Evolutionary conservation across 116 monocot genomes (phyloP), one percentile per base, ranked within the genome.

Genomic region (Dioscorea cayenensis): DNA sequence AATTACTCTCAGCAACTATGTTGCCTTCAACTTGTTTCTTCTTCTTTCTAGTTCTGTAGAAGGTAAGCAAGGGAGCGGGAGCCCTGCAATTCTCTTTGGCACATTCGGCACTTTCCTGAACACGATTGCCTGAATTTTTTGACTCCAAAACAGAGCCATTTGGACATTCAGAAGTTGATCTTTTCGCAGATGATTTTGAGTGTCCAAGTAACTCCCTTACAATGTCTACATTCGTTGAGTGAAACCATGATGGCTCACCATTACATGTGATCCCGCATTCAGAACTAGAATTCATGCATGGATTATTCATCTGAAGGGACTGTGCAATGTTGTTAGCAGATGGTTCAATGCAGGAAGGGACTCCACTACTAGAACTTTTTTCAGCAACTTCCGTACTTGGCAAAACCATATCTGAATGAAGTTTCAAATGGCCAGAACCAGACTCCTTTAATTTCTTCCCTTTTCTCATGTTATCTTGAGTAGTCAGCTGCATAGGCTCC

Each of bases 21-120:
- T 69, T 76, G 37, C 18, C 49, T 28, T 25, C 14, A 73, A 63
- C 70, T 28, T 35, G 37, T 27, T 79, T 79, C 64, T 36, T 77
- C 79, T 82, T 86, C 18, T 79, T 86, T 77, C 86, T 82, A 59
- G 79, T 86, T 77, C 86, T 82, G 49, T n/a, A 43, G 74, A 86
- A 86, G 8, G 82, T 86, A 68, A 81, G 71, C 43, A 81, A 66
- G 35, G 76, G 76, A 20, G 35, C n/a, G 5, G 37, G 36, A 18
- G 21, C 32, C 2, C 32, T 32, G 32, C 4, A 60, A 51, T 63
- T 77, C 2, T 67, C 73, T 63, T 71, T 84, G 48, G 51, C 25
- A 71, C 36, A 3, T 32, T 25, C 63, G 36, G 49, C 23, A 65
- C 60, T 23, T 14, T 18, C 58, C 38, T 60, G 64, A 78, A 65